phyloP scores from a whole-genome alignment of 2,329 filamentous ascomycete genomes.

The Hypomyces perniciosus region DNA sequence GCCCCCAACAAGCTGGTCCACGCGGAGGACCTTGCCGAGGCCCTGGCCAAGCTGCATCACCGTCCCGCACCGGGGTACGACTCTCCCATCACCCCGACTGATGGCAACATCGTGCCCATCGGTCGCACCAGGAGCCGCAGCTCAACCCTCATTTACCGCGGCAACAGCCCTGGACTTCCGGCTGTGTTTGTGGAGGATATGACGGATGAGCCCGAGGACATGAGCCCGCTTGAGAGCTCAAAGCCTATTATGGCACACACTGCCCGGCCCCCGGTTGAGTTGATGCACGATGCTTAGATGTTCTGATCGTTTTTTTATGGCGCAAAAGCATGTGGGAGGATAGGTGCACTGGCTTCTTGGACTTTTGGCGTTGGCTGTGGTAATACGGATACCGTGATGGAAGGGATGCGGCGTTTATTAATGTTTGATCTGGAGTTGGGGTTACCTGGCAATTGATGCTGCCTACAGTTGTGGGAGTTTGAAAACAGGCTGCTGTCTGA shows the following conservation, averaged over 20 bases:
- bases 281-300: slow-evolving; percentile 44
- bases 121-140: slow-evolving; percentile 48
- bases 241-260: slow-evolving; percentile 55
- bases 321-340: background rate
- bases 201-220: slow-evolving; percentile 48
- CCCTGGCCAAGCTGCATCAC: slow-evolving; percentile 56
- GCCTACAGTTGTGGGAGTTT: background rate
- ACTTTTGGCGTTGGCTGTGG: background rate
- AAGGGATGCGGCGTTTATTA: background rate
- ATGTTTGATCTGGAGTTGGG: slow-evolving; percentile 4
- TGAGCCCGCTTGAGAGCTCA: slow-evolving; percentile 36
- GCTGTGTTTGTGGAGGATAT: slow-evolving; percentile 63
- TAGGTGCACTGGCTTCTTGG: background rate
- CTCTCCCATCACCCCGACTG: slow-evolving; percentile 27
- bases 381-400: background rate
- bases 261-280: slow-evolving; percentile 56
- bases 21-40: slow-evolving; percentile 62
- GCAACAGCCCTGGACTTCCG: slow-evolving; percentile 50
- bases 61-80: slow-evolving; percentile 21
- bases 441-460: background rate
- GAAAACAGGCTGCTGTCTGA: background rate
- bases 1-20: slow-evolving; percentile 66
- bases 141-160: slow-evolving; percentile 61
- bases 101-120: slow-evolving; percentile 20
- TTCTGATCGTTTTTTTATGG: background rate